Conservation (phyloP, 345 rosid genomes). For the Linum usitatissimum region DNA sequence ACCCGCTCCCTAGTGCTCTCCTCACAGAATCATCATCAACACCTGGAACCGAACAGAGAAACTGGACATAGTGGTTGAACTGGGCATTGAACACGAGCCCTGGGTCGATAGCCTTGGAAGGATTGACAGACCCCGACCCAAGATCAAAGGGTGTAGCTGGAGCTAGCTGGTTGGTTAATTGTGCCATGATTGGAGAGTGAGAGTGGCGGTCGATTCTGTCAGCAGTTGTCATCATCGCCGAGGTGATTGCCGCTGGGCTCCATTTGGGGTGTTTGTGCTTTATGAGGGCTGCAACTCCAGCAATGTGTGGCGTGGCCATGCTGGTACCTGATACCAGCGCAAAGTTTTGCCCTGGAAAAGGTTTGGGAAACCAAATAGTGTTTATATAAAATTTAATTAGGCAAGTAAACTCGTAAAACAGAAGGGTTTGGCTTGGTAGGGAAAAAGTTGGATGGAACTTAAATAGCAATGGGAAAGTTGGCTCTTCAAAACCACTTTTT, state of each 20-base stretch:
- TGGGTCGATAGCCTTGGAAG: slow-evolving; percentile 31
- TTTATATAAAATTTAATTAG: no score
- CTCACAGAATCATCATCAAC: slow-evolving; percentile 25
- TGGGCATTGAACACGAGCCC: slow-evolving; percentile 33
- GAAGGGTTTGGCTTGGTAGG: no score
- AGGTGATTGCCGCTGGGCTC: slow-evolving; percentile 40
- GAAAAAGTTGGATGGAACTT: no score
- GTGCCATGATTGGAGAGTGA: slow-evolving; percentile 33
- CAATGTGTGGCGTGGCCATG: slow-evolving; percentile 41
- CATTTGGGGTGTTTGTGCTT: slow-evolving; percentile 38
- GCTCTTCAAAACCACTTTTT: no score
- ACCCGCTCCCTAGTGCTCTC: slow-evolving; percentile 23
- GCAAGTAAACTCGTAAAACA: no score
- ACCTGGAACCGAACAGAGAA: slow-evolving; percentile 38
- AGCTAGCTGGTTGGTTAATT: slow-evolving; percentile 19
- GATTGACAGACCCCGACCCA: slow-evolving; percentile 36
- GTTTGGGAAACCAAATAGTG: background rate
- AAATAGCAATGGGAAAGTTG: no score
- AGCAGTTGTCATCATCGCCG: slow-evolving; percentile 42
- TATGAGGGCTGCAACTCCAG: slow-evolving; percentile 42
- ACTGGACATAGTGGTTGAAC: slow-evolving; percentile 26
- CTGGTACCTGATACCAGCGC: slow-evolving; percentile 39
- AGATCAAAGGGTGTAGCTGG: slow-evolving; percentile 35
- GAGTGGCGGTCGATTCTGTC: slow-evolving; percentile 23
- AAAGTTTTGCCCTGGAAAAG: slow-evolving; percentile 29